Conservation (phyloP, 768 basidiomycete species). For the Boletus patriciae region DNA sequence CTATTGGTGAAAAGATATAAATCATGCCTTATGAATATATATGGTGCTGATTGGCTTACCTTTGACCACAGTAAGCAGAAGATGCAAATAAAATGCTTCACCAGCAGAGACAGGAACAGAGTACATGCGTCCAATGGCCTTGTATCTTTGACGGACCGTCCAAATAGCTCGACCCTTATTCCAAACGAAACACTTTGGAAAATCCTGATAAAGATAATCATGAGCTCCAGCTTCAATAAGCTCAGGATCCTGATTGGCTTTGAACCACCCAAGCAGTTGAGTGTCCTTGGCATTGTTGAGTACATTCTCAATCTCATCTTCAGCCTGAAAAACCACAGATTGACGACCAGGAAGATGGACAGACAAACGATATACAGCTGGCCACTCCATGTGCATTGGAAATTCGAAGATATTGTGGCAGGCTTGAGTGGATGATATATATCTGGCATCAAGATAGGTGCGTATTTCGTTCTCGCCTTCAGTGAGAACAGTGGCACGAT, state of each 20-base stretch:
- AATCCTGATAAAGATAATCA: constrained; percentile 32
- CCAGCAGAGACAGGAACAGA: constrained; percentile 25
- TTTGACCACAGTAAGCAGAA: constrained; percentile 40
- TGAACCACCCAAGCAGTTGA: no score
- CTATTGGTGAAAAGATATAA: no score
- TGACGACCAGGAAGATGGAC: not conserved
- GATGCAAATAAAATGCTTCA: constrained; percentile 42
- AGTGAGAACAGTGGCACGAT: no score
- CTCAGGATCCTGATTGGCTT: not conserved
- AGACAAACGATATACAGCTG: constrained; percentile 3
- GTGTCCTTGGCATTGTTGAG: not conserved
- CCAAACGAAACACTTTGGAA: constrained; percentile 34
- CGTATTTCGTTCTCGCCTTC: no score
- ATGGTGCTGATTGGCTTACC: not conserved
- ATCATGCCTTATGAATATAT: no score
- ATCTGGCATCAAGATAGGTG: no score
- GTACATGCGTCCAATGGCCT: constrained; percentile 16
- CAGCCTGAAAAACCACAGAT: not conserved
- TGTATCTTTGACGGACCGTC: constrained; percentile 31
- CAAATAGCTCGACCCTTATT: constrained; percentile 14
- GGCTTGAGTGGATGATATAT: not conserved
- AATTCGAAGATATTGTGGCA: constrained; percentile 2
- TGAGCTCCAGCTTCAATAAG: constrained; percentile 9
- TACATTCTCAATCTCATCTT: not conserved
- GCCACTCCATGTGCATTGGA: constrained; percentile 5